A percentile compares a stretch with the other conserved stretches of the same genome.
Conservation (phyloP, 2,329 filamentous ascomycete species). For the Pezicula rhizophila region DNA sequence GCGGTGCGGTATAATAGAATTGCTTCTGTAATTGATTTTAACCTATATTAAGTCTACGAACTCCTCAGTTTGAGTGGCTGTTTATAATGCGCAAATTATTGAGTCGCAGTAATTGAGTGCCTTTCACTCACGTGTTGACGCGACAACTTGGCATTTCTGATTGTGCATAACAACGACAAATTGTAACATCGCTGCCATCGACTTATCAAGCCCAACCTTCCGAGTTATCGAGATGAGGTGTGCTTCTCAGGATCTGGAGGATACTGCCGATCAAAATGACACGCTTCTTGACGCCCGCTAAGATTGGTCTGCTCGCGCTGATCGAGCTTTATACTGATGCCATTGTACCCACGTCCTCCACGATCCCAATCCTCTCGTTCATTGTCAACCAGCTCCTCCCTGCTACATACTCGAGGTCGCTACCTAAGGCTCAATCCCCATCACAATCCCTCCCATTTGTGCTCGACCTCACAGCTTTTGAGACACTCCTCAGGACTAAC, state of each 20-base stretch:
- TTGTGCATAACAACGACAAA: no score
- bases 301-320: slow-evolving; percentile 75
- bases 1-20: no score
- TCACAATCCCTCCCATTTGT: slow-evolving; percentile 32
- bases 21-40: no score
- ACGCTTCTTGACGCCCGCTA: slow-evolving; percentile 82
- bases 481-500: slow-evolving; percentile 44
- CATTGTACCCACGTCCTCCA: slow-evolving; percentile 61
- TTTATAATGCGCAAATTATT: no score
- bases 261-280: slow-evolving; percentile 46
- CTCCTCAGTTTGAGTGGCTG: no score
- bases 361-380: slow-evolving; percentile 72
- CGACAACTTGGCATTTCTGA: no score
- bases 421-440: slow-evolving; percentile 5
- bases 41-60: no score
- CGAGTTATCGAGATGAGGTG: not conserved
- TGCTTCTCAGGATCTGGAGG: not conserved
- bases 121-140: no score
- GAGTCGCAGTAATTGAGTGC: no score
- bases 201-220: not conserved
- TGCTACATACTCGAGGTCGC: slow-evolving; percentile 28
- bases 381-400: slow-evolving; percentile 65
- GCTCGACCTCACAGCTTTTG: slow-evolving; percentile 51
- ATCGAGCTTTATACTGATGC: slow-evolving; percentile 76
- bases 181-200: not conserved